phyloP scores from a whole-genome alignment of 106 monocot genomes.

The Allium sativum region DNA sequence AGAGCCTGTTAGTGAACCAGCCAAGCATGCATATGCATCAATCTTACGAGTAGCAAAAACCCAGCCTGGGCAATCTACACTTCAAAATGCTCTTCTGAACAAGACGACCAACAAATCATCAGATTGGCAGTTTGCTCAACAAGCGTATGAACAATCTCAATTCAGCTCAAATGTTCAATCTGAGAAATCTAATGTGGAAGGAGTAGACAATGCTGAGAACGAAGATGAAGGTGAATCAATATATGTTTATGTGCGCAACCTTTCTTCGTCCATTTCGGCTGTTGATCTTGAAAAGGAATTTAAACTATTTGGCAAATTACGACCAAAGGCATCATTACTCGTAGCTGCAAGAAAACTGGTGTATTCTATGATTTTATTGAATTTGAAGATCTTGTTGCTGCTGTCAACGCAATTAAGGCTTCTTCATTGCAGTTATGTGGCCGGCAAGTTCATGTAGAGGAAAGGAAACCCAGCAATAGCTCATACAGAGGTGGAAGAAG shows the following conservation, averaged over 20 bases:
- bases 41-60: slow-evolving; percentile 52
- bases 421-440: slow-evolving; percentile 47
- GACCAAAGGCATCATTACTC: slow-evolving; percentile 35
- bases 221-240: slow-evolving; percentile 81
- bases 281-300: slow-evolving; percentile 55
- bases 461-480: slow-evolving; percentile 31
- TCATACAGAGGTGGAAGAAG: slow-evolving; percentile 24
- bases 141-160: slow-evolving; percentile 18
- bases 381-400: slow-evolving; percentile 62
- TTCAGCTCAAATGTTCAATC: slow-evolving; percentile 3
- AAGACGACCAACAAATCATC: slow-evolving; percentile 21
- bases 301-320: slow-evolving; percentile 48
- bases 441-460: slow-evolving; percentile 33
- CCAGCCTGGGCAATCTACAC: slow-evolving; percentile 17
- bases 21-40: slow-evolving; percentile 77
- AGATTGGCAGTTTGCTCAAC: slow-evolving; percentile 27
- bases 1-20: slow-evolving; percentile 34
- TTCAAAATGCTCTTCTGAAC: slow-evolving; percentile 12
- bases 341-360: slow-evolving; percentile 51
- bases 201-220: slow-evolving; percentile 19
- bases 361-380: slow-evolving; percentile 75
- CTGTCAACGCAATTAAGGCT: slow-evolving; percentile 69
- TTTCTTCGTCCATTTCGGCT: slow-evolving; percentile 25
- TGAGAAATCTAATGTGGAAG: slow-evolving; percentile 31
- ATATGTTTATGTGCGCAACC: slow-evolving; percentile 67